A percentile compares a stretch with the other conserved stretches of the same genome.
These are phyloP conservation scores for Erodium trifolium DNA, from an alignment of 441 rosid species.

Conservation along the genomic window DNA sequence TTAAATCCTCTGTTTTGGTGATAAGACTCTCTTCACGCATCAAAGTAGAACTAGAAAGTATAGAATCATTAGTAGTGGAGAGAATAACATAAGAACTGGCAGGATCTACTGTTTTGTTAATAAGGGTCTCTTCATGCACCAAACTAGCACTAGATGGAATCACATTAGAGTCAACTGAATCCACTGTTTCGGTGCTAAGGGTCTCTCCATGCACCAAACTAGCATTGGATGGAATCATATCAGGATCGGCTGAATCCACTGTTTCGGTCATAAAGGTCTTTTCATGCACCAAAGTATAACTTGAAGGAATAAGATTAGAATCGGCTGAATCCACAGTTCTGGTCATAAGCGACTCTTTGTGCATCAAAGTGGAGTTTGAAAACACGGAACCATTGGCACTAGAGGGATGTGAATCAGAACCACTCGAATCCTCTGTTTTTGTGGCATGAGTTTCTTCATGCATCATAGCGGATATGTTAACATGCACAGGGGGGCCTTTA, in stretches of 20 bases:
- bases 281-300: constrained; percentile 1
- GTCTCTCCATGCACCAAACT: constrained; percentile 3
- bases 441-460: constrained; percentile 24
- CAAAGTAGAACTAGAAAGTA: background rate
- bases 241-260: background rate
- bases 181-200: background rate
- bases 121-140: constrained; percentile 8
- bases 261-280: background rate
- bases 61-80: background rate
- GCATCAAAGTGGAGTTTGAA: background rate
- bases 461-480: constrained; percentile 24
- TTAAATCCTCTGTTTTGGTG: constrained; percentile 3
- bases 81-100: constrained; percentile 1
- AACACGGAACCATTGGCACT: constrained; percentile 20
- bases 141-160: background rate
- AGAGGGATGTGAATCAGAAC: constrained; percentile 24
- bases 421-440: constrained; percentile 19
- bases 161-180: background rate
- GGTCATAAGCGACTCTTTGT: background rate
- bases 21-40: background rate
- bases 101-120: background rate
- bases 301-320: background rate
- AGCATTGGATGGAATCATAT: background rate
- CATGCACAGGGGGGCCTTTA: constrained; percentile 22
- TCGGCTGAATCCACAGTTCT: constrained; percentile 1